Conservation (phyloP, 805 yeast genomes). For the Barnettozyma siamensis region DNA sequence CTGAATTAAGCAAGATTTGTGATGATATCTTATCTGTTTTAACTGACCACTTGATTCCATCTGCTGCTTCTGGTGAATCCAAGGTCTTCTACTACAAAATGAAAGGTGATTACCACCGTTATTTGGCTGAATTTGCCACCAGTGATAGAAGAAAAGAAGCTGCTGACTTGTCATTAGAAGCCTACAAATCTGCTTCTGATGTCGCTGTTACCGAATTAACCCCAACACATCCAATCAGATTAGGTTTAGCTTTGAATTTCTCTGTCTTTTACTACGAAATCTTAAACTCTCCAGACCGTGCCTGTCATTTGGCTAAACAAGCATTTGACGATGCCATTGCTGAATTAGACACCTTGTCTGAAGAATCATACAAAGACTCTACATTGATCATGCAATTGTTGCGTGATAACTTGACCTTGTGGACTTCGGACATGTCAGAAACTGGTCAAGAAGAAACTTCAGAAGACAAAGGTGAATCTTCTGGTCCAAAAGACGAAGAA, state of each 20-base stretch:
- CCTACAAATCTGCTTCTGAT: conserved; percentile 92
- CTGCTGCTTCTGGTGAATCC: conserved; percentile 95
- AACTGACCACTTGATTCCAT: conserved; percentile 83
- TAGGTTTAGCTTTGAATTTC: conserved; percentile 96
- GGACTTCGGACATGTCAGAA: conserved; percentile 94
- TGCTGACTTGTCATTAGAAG: conserved; percentile 87
- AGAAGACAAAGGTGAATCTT: conserved; percentile 27
- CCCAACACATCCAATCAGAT: conserved; percentile 97
- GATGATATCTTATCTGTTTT: conserved; percentile 88
- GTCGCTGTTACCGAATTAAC: conserved; percentile 96
- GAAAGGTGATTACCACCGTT: conserved; percentile 99
- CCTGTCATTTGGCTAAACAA: conserved; percentile 97
- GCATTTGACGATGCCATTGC: conserved; percentile 99
- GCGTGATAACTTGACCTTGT: conserved; percentile 95
- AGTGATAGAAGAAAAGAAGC: conserved; percentile 90
- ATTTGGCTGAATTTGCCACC: conserved; percentile 93
- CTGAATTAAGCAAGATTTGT: conserved; percentile 87
- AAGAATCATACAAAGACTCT: conserved; percentile 97
- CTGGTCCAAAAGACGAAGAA: conserved; percentile 27
- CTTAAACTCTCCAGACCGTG: conserved; percentile 96
- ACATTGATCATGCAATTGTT: conserved; percentile 98
- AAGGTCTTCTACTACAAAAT: conserved; percentile 97
- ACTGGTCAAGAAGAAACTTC: conserved; percentile 57
- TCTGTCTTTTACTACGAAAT: conserved; percentile 98
- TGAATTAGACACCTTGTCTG: conserved; percentile 94